A percentile compares a stretch with the other conserved stretches of the same genome.
Conservation (phyloP, 108 stramenopile species). For the Conticribra weissflogii region DNA sequence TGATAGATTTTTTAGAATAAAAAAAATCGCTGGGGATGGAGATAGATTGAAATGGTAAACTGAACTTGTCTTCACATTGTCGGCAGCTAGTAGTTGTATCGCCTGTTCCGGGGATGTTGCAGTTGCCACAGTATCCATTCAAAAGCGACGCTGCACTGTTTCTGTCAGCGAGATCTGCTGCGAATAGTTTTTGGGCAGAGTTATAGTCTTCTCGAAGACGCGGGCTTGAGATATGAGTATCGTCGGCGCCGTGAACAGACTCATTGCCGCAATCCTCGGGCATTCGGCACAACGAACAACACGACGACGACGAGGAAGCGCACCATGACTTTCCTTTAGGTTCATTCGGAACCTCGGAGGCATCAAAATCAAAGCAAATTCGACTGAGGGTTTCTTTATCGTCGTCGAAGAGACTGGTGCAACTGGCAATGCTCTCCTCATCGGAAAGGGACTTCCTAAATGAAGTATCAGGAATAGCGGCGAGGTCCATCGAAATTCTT, state of each 20-base stretch:
- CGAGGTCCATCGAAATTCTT: neutral
- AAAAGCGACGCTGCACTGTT: neutral
- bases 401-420: neutral
- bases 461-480: neutral
- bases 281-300: slow-evolving; percentile 25
- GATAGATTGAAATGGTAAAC: neutral
- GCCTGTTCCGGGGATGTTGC: neutral
- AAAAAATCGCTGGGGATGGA: neutral
- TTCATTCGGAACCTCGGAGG: neutral
- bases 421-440: neutral
- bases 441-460: neutral
- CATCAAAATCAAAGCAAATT: slow-evolving; percentile 13
- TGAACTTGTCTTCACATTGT: neutral
- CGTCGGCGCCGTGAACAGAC: neutral
- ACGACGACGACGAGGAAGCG: slow-evolving; percentile 10
- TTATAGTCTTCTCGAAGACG: neutral
- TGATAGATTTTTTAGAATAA: neutral
- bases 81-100: neutral
- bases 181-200: neutral
- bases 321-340: slow-evolving; percentile 6
- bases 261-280: neutral
- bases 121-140: neutral
- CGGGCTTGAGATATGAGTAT: neutral
- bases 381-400: neutral
- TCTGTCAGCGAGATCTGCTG: neutral